Conservation (phyloP, 768 basidiomycete species). For the Suillus decipiens region DNA sequence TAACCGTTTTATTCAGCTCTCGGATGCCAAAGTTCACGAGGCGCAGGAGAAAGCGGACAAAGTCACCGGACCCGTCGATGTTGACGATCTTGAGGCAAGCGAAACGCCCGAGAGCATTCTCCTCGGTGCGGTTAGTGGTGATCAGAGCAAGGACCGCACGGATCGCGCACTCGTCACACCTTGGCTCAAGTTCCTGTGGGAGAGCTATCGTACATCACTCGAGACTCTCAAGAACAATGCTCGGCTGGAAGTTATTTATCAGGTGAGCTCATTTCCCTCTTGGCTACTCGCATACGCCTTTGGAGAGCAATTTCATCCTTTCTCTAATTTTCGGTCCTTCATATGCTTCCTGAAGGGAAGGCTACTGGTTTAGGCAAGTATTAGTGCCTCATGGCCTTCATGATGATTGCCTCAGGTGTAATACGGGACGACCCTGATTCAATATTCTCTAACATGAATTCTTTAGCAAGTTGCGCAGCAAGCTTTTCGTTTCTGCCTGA, state of each 20-base stretch:
- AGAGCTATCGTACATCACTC: conserved; percentile 92
- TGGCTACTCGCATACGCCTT: not conserved
- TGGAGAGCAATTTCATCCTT: conserved; percentile 6
- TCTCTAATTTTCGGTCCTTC: not conserved
- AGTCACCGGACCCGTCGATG: conserved; percentile 69
- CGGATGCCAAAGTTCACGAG: conserved; percentile 80
- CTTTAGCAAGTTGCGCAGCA: conserved; percentile 89
- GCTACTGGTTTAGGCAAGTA: not conserved
- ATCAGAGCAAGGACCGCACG: conserved; percentile 91
- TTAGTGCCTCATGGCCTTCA: not conserved
- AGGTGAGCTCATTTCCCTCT: conserved; percentile 50
- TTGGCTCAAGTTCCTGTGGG: conserved; percentile 99
- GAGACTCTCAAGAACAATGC: conserved; percentile 97
- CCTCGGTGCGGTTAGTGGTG: conserved; percentile 84
- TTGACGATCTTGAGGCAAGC: conserved; percentile 94
- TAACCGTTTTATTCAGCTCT: conserved; percentile 77
- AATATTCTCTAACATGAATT: not conserved
- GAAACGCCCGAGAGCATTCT: conserved; percentile 94
- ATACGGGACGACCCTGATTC: not conserved
- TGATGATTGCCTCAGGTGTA: not conserved
- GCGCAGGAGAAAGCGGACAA: conserved; percentile 87
- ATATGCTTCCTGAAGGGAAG: conserved; percentile 7
- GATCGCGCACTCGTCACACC: conserved; percentile 95
- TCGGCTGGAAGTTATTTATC: conserved; percentile 89
- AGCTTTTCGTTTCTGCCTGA: conserved; percentile 96